phyloP scores from a whole-genome alignment of 2,329 filamentous ascomycete genomes.

The Aureobasidium uvarum region DNA sequence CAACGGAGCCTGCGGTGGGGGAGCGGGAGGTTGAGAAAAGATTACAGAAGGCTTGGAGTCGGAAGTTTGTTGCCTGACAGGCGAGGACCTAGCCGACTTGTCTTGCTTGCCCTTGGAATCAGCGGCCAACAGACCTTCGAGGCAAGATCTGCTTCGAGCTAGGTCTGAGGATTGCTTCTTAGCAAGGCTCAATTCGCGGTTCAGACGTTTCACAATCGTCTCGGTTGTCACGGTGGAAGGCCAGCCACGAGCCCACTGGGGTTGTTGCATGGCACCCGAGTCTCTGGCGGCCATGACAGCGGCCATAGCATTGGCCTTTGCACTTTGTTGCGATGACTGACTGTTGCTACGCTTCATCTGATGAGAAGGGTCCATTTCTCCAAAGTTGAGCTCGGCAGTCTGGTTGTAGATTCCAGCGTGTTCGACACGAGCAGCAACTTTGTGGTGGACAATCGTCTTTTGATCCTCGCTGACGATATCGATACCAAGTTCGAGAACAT shows the following conservation, averaged over 20 bases:
- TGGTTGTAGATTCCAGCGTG: constrained; percentile 81
- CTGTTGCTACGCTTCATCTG: constrained; percentile 61
- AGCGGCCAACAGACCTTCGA: constrained; percentile 72
- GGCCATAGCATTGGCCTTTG: constrained; percentile 28
- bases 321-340: constrained; percentile 36
- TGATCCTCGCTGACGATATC: constrained; percentile 99
- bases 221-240: constrained; percentile 88
- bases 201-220: constrained; percentile 84
- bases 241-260: constrained; percentile 77
- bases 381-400: constrained; percentile 81
- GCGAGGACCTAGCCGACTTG: constrained; percentile 45
- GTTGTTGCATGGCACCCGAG: constrained; percentile 55
- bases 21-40: constrained; percentile 82
- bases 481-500: constrained; percentile 92
- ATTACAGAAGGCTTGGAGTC: constrained; percentile 69
- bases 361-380: constrained; percentile 75
- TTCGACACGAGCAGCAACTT: constrained; percentile 94
- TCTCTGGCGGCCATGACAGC: constrained; percentile 42
- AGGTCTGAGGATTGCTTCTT: constrained; percentile 86
- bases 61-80: constrained; percentile 58
- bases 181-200: constrained; percentile 84
- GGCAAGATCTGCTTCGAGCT: constrained; percentile 74
- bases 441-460: constrained; percentile 97
- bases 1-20: constrained; percentile 86
- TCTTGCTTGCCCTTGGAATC: constrained; percentile 56